Evolutionary conservation across 2,329 filamentous ascomycete genomes (phyloP), one percentile per base, ranked within the genome.

Genomic region (Parastagonospora nodorum): DNA sequence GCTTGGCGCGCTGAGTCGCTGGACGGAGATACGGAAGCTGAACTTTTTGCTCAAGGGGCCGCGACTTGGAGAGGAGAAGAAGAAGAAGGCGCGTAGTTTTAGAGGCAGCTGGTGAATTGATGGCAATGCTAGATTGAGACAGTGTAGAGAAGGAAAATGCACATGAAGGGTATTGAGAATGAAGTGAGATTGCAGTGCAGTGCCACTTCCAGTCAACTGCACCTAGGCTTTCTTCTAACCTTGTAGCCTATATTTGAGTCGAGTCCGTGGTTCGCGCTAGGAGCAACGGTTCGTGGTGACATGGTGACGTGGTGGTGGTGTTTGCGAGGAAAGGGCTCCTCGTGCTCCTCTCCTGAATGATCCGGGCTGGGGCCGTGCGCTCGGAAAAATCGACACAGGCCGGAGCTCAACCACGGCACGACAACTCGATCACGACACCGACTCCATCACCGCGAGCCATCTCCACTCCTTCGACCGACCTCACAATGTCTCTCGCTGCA

Each of bases 21-120:
- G 87, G 86, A 88, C 83, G 19, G 88, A 91, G 71, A 90, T 92
- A 46, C 62, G 78, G 40, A 77, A 74, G 67, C 60, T 80, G 66
- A 81, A 81, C 58, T 71, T 75, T 45, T 48, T 74, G 52, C 58
- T 74, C 36, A 63, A 56, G 36, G 64, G 58, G 9, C 51, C 47
- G 8, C 48, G 57, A 15, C 30, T 64, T 30, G 61, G 60, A 5
- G 56, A 60, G 46, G 57, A 53, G 32, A 52, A 53, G 46, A 52
- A 53, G 46, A 45, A 50, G 33, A 24, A 44, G 39, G 9, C 28
- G 43, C 27, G 41, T n/a, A 29, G 39, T 27, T 40, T 41, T 10
- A 24, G 41, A 30, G 49, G 40, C 15, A 46, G 43, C 15, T 55
- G 42, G 48, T 53, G 16, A 45, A 19, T 36, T 31, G 33, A 11